A percentile compares a stretch with the other conserved stretches of the same genome.
phyloP scores from a whole-genome alignment of 306 rosid genomes.

The Glycine latifolia region DNA sequence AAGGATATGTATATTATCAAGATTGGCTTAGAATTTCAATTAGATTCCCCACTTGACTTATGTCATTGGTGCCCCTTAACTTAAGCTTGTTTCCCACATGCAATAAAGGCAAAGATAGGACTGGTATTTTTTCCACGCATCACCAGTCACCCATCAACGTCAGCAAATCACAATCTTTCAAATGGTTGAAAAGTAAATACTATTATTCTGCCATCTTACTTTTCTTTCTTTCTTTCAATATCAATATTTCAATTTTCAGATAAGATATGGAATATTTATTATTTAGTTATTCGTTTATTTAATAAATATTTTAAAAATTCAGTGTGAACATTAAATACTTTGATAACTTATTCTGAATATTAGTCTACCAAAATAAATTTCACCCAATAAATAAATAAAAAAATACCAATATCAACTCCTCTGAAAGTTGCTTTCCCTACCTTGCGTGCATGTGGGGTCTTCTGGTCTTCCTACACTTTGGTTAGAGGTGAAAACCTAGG shows the following conservation, averaged over 20 bases:
- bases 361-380: background rate
- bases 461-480: constrained; percentile 36
- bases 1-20: background rate
- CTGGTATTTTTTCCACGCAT: constrained; percentile 8
- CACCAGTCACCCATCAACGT: constrained; percentile 39
- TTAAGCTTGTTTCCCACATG: constrained; percentile 47
- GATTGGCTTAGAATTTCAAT: constrained; percentile 5
- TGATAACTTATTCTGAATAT: too few relatives aligned
- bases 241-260: background rate
- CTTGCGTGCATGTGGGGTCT: constrained; percentile 46
- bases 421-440: constrained; percentile 45
- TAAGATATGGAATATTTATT: background rate
- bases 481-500: constrained; percentile 41
- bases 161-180: constrained; percentile 51
- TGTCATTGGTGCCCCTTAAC: constrained; percentile 36
- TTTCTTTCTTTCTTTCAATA: background rate
- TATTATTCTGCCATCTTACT: background rate
- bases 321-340: too few relatives aligned
- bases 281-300: background rate
- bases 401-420: background rate
- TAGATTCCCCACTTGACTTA: constrained; percentile 42
- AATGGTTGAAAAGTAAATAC: constrained; percentile 43
- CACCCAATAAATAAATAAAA: background rate
- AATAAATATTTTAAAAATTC: background rate
- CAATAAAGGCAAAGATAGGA: constrained; percentile 36